Conservation (phyloP, 192 early-diverging fungal species). For the Coemansia asiatica region DNA sequence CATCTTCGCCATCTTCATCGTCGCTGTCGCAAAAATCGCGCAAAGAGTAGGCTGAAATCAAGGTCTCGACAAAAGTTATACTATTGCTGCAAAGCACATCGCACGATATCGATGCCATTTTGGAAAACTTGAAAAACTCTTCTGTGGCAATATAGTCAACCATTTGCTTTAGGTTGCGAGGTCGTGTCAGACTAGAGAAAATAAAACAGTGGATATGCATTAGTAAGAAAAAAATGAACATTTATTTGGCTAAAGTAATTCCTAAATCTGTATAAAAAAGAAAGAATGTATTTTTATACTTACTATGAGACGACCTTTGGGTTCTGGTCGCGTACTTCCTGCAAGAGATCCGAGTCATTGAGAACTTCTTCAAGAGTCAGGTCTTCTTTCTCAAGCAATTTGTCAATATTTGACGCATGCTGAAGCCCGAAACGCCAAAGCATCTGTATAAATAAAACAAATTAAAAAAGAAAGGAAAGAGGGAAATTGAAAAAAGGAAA, state of each 20-base stretch:
- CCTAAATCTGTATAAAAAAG: too few species aligned
- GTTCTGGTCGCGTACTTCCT: slow-evolving; percentile 93
- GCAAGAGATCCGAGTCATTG: slow-evolving; percentile 89
- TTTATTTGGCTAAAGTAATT: too few species aligned
- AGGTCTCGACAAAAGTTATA: slow-evolving; percentile 40
- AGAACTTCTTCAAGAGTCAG: slow-evolving; percentile 88
- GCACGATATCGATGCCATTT: slow-evolving; percentile 44
- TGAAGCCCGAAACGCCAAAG: slow-evolving; percentile 84
- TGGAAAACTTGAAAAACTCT: slow-evolving; percentile 72
- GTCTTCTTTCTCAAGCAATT: slow-evolving; percentile 87
- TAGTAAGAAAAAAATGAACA: neutral
- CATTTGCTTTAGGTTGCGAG: slow-evolving; percentile 71
- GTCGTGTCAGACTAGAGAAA: slow-evolving; percentile 62
- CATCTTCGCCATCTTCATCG: slow-evolving; percentile 26
- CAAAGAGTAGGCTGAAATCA: slow-evolving; percentile 26
- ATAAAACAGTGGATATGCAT: neutral
- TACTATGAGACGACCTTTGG: slow-evolving; percentile 80
- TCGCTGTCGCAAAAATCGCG: slow-evolving; percentile 52
- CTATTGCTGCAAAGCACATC: slow-evolving; percentile 56
- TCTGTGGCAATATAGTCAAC: slow-evolving; percentile 81
- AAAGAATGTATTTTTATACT: slow-evolving; percentile 6
- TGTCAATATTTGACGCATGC: slow-evolving; percentile 87
- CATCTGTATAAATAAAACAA: neutral
- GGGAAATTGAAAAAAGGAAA: slow-evolving; percentile 3
- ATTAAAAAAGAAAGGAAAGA: slow-evolving; percentile 1